These are phyloP conservation scores for Suillus lakei DNA, from an alignment of 768 basidiomycete species.

Conservation along the genomic window DNA sequence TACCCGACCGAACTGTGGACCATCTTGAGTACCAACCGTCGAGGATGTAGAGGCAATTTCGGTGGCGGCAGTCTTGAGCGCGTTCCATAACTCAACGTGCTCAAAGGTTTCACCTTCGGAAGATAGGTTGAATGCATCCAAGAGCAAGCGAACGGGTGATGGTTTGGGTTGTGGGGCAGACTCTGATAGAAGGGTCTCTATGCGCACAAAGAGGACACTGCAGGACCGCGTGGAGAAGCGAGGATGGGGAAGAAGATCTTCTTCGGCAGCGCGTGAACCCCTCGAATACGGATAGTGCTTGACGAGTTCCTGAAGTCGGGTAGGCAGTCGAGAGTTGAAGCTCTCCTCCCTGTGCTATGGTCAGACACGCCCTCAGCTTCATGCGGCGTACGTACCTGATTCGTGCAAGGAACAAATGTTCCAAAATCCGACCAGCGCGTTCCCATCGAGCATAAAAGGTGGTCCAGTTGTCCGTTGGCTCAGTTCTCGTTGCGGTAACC, in stretches of 20 bases:
- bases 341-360: slow-evolving; percentile 57
- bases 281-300: slow-evolving; percentile 66
- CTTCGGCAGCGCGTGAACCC: slow-evolving; percentile 33
- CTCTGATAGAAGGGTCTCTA: slow-evolving; percentile 58
- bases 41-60: slow-evolving; percentile 28
- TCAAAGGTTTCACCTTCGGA: slow-evolving; percentile 40
- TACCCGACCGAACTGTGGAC: slow-evolving; percentile 51
- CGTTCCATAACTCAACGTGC: slow-evolving; percentile 54
- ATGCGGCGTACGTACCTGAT: slow-evolving; percentile 55
- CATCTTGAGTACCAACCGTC: slow-evolving; percentile 32
- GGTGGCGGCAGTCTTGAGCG: slow-evolving; percentile 49
- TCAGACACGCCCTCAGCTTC: background rate
- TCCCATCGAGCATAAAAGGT: slow-evolving; percentile 80
- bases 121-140: slow-evolving; percentile 59
- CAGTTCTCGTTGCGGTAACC: slow-evolving; percentile 51
- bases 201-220: slow-evolving; percentile 68
- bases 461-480: slow-evolving; percentile 60
- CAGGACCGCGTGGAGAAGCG: slow-evolving; percentile 69
- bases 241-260: slow-evolving; percentile 61
- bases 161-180: slow-evolving; percentile 42
- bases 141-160: slow-evolving; percentile 63
- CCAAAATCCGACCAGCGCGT: slow-evolving; percentile 68
- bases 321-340: slow-evolving; percentile 59
- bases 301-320: slow-evolving; percentile 72
- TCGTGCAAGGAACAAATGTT: slow-evolving; percentile 75